A percentile compares a stretch with the other conserved stretches of the same genome.
Conservation (phyloP, 768 basidiomycete species). For the Phylloporus sp. region DNA sequence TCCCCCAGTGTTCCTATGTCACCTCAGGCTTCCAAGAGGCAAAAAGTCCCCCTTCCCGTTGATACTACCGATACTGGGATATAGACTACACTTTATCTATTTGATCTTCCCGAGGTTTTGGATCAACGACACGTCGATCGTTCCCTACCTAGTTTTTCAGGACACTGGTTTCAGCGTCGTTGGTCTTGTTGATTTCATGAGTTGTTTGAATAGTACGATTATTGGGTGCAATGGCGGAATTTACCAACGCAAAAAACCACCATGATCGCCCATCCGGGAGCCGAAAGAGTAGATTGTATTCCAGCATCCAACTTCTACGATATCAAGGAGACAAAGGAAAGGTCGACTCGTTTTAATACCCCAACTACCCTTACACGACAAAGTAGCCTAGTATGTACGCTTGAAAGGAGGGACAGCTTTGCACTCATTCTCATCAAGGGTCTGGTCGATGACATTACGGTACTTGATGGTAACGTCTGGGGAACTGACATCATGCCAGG, state of each 20-base stretch:
- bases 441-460: constrained; percentile 76
- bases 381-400: constrained; percentile 68
- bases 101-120: no score
- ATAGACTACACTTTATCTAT: not conserved
- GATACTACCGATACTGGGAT: not conserved
- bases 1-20: not conserved
- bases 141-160: not conserved
- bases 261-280: not conserved
- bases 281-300: constrained; percentile 10
- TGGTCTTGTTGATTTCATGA: not conserved
- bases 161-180: not conserved
- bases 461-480: constrained; percentile 89
- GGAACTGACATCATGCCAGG: constrained; percentile 73
- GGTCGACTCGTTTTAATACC: constrained; percentile 7
- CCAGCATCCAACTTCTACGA: constrained; percentile 7
- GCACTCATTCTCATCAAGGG: constrained; percentile 95
- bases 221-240: not conserved
- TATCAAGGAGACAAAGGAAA: constrained; percentile 2
- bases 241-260: no score
- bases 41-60: no score
- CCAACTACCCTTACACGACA: not conserved
- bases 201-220: not conserved
- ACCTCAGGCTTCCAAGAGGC: constrained; percentile 20
- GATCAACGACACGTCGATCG: no score
- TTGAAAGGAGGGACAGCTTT: constrained; percentile 97